Evolutionary conservation across 2,329 filamentous ascomycete species (phyloP), one percentile per base, ranked within the genome.

Genomic region (Curvularia sp.): DNA sequence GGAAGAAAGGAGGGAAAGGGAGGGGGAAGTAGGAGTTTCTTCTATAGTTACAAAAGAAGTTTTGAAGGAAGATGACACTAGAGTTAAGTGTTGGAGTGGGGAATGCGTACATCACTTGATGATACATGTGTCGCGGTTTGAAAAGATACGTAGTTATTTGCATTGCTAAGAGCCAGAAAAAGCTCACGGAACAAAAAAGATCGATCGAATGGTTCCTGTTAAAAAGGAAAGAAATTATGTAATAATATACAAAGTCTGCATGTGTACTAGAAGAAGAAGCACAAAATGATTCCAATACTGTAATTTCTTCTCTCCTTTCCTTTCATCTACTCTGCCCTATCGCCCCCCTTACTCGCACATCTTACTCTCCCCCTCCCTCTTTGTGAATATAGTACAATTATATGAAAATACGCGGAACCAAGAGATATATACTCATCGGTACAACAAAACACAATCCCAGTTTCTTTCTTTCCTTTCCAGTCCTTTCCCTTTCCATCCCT

Each of bases 351-450:
- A 38, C 35, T 38, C 35, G n/a, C n/a, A 38, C 15, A 38, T 38
- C 13, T 33, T 18, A 24, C 20, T 22, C 42, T 26, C 18, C 18
- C 18, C 18, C 18, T 18, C 18, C 18, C 42, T 28, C 4, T 26
- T 12, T 24, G 18, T 44, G n/a, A n/a, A 44, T 44, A 44, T 44
- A 44, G 24, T 44, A 44, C 42, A 44, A 44, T 44, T 44, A 44
- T 6, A 44, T 44, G 42, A n/a, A 44, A 44, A 44, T 44, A 18
- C 42, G 24, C 6, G 9, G 24, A n/a, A 24, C 13, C 24, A 13
- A 44, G 42, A 44, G 22, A 35, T 35, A 15, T 26, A 24, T 9
- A 43, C 41, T 43, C 41, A 24, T 44, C 42, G 42, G 42, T 44
- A 6, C n/a, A 28, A 44, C 15, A 44, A 24, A 44, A 26, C 3